Percentiles rank a stretch among this genome's conserved stretches.
Evolutionary conservation across 345 rosid species (phyloP).

Genomic region (Pistacia vera): DNA sequence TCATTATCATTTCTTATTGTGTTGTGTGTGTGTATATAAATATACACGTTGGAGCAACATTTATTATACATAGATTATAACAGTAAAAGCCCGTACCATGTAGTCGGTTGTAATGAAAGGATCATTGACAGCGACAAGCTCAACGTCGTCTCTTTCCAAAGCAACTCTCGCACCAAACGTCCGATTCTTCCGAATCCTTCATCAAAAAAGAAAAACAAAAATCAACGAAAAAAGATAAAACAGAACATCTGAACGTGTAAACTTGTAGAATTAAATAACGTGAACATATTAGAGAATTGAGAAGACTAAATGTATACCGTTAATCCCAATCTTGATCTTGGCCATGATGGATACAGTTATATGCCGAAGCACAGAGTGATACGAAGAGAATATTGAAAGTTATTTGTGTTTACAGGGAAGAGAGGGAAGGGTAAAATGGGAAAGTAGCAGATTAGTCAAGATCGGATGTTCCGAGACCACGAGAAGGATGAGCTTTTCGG

Average conservation of each 20-base stretch:
- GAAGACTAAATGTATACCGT: conserved; percentile 30
- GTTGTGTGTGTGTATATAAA: neutral
- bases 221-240: neutral
- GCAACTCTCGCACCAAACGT: conserved; percentile 76
- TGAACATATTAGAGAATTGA: neutral
- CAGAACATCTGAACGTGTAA: neutral
- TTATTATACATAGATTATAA: neutral
- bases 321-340: conserved; percentile 75
- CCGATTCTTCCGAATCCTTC: conserved; percentile 82
- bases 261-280: too few relatives aligned
- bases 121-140: conserved; percentile 78
- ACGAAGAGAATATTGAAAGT: neutral
- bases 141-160: conserved; percentile 64
- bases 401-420: neutral
- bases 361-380: neutral
- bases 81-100: conserved; percentile 38
- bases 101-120: conserved; percentile 75
- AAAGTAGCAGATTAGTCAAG: neutral
- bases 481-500: neutral
- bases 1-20: neutral
- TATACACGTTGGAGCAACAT: too few relatives aligned
- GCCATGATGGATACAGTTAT: conserved; percentile 37
- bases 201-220: neutral
- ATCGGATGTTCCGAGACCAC: conserved; percentile 4
- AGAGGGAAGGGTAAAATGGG: neutral